These are phyloP conservation scores for Phanerodontia chrysosporium DNA, from an alignment of 768 basidiomycete genomes.

Conservation along the genomic window DNA sequence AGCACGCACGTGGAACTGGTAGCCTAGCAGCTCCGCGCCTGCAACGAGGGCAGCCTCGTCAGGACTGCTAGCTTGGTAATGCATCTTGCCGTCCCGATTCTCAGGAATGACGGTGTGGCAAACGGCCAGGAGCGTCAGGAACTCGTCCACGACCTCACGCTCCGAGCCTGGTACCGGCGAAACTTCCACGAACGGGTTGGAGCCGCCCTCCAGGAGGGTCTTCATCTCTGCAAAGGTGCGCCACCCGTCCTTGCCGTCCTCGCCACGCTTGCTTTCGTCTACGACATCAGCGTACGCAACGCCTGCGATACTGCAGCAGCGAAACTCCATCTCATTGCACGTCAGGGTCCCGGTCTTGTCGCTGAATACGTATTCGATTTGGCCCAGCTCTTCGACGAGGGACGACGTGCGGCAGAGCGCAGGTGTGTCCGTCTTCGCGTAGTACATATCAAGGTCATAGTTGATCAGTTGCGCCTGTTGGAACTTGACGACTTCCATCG, in stretches of 20 bases:
- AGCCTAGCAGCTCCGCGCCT: conserved; percentile 89
- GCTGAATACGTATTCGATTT: conserved; percentile 95
- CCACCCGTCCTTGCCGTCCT: conserved; percentile 57
- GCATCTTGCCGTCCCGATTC: conserved; percentile 79
- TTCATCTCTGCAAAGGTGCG: conserved; percentile 76
- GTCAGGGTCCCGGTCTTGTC: conserved; percentile 96
- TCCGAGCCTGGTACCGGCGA: conserved; percentile 32
- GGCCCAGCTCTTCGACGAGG: conserved; percentile 96
- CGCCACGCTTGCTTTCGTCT: conserved; percentile 77
- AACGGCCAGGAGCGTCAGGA: conserved; percentile 61
- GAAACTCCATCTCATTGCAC: conserved; percentile 98
- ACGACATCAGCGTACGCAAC: conserved; percentile 87
- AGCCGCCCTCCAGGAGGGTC: conserved; percentile 42
- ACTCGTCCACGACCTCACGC: conserved; percentile 28
- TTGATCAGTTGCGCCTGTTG: conserved; percentile 98
- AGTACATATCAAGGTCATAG: conserved; percentile 98
- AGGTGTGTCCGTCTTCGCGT: conserved; percentile 90
- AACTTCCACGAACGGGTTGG: conserved; percentile 53
- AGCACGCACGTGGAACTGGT: conserved; percentile 83
- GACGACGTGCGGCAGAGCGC: conserved; percentile 97
- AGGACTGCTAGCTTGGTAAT: conserved; percentile 95
- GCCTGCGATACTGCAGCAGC: conserved; percentile 84
- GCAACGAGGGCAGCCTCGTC: conserved; percentile 96
- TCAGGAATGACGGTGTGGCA: conserved; percentile 99
- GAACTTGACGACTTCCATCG: conserved; percentile 99